Evolutionary conservation across 345 rosid species (phyloP).

Genomic region (Cardamine resedifolia): DNA sequence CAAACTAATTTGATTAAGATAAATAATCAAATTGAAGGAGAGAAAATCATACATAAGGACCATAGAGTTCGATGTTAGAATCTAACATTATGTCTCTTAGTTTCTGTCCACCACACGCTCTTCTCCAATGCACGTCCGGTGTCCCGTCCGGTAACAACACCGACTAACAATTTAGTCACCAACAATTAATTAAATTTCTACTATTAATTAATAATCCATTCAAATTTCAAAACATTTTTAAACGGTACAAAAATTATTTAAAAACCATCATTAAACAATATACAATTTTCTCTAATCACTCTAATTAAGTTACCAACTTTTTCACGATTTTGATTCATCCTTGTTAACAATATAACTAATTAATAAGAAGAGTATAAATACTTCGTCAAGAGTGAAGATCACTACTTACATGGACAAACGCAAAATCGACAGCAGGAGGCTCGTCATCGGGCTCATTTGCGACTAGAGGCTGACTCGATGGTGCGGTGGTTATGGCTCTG

Average conservation of each 20-base stretch:
- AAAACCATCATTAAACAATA: background rate
- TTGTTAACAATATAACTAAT: background rate
- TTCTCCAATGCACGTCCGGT: slow-evolving; percentile 78
- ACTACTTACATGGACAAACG: slow-evolving; percentile 78
- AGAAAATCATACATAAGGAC: slow-evolving; percentile 69
- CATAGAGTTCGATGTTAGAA: slow-evolving; percentile 73
- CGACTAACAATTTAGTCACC: slow-evolving; percentile 46
- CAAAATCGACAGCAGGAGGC: slow-evolving; percentile 65
- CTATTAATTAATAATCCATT: background rate
- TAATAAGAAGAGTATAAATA: background rate
- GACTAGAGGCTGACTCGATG: slow-evolving; percentile 40
- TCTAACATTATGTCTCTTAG: slow-evolving; percentile 93
- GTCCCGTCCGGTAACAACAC: slow-evolving; percentile 87
- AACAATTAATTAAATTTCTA: background rate
- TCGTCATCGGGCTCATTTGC: slow-evolving; percentile 40
- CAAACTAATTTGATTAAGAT: background rate
- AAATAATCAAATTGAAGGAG: background rate
- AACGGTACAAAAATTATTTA: background rate
- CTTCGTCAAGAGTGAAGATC: no score
- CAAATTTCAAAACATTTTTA: background rate
- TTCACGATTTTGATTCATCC: background rate
- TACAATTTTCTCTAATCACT: background rate
- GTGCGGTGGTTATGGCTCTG: slow-evolving; percentile 51
- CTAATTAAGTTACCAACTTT: background rate
- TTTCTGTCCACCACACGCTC: slow-evolving; percentile 75